These are phyloP conservation scores for Gryganskiella cystojenkinii DNA, from an alignment of 192 early-diverging fungal species.

Conservation along the genomic window DNA sequence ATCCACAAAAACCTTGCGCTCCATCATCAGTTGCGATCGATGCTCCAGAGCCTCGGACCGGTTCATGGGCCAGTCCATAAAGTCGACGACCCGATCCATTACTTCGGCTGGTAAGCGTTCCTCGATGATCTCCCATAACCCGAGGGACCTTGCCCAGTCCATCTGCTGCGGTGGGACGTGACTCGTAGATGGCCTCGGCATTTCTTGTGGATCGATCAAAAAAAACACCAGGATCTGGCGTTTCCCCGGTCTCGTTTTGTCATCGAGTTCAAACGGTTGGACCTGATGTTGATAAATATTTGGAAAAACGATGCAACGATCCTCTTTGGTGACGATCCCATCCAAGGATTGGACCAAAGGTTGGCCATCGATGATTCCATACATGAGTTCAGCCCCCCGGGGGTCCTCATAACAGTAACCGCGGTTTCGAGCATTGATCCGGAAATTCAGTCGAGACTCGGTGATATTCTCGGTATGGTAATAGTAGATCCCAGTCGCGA, in stretches of 20 bases:
- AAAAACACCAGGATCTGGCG: conserved; percentile 79
- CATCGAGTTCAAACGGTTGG: conserved; percentile 64
- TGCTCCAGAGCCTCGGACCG: no score
- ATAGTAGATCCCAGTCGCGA: conserved; percentile 80
- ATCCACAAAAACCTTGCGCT: no score
- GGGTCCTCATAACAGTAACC: conserved; percentile 37
- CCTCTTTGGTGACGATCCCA: conserved; percentile 56
- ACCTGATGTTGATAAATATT: conserved; percentile 79
- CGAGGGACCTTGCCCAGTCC: no score
- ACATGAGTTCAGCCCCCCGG: conserved; percentile 37
- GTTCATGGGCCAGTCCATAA: no score
- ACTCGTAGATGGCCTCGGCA: conserved; percentile 62
- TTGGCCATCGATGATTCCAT: conserved; percentile 48
- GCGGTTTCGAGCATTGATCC: conserved; percentile 55
- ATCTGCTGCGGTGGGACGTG: conserved; percentile 75
- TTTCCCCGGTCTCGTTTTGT: conserved; percentile 61
- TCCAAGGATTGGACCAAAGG: conserved; percentile 56
- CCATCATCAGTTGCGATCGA: no score
- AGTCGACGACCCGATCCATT: no score
- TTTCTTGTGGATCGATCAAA: conserved; percentile 72
- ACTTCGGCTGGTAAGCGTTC: no score
- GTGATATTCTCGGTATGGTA: conserved; percentile 78
- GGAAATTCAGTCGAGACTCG: conserved; percentile 61
- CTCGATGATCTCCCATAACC: no score
- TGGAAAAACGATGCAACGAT: conserved; percentile 76